Conservation (phyloP, 2,329 filamentous ascomycete genomes). For the Talaromyces piceae region DNA sequence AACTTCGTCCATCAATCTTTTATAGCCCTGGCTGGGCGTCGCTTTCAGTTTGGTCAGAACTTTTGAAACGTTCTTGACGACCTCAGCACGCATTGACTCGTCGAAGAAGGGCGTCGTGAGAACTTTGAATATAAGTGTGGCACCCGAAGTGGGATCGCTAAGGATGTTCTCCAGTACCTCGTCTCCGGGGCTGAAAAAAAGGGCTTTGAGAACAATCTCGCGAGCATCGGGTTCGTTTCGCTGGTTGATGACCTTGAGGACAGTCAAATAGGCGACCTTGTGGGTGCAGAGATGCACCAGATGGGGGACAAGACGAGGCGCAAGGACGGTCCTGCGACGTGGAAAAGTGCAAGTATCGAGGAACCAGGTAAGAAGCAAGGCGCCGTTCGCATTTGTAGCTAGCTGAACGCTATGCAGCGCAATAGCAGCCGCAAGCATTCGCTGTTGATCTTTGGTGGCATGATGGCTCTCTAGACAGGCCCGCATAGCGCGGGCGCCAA, state of each 20-base stretch:
- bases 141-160: constrained; percentile 82
- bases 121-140: constrained; percentile 97
- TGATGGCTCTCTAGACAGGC: constrained; percentile 96
- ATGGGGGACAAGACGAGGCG: constrained; percentile 84
- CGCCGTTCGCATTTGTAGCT: constrained; percentile 92
- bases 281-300: constrained; percentile 94
- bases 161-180: constrained; percentile 83
- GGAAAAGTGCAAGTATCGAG: constrained; percentile 96
- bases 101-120: constrained; percentile 96
- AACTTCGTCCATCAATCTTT: constrained; percentile 97
- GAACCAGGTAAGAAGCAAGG: constrained; percentile 92
- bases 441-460: constrained; percentile 87
- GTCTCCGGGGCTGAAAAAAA: constrained; percentile 88
- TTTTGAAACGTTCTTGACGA: constrained; percentile 84
- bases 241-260: constrained; percentile 97
- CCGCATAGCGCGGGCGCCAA: constrained; percentile 91
- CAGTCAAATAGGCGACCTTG: constrained; percentile 95
- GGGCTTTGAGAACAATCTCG: constrained; percentile 77
- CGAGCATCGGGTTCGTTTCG: constrained; percentile 88
- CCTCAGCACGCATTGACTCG: constrained; percentile 76
- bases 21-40: constrained; percentile 91
- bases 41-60: constrained; percentile 87
- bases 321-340: constrained; percentile 79
- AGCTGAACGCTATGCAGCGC: constrained; percentile 95
- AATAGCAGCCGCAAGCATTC: constrained; percentile 88